phyloP scores from a whole-genome alignment of 1,284 basidiomycete species.

The Moniliophthora roreri region DNA sequence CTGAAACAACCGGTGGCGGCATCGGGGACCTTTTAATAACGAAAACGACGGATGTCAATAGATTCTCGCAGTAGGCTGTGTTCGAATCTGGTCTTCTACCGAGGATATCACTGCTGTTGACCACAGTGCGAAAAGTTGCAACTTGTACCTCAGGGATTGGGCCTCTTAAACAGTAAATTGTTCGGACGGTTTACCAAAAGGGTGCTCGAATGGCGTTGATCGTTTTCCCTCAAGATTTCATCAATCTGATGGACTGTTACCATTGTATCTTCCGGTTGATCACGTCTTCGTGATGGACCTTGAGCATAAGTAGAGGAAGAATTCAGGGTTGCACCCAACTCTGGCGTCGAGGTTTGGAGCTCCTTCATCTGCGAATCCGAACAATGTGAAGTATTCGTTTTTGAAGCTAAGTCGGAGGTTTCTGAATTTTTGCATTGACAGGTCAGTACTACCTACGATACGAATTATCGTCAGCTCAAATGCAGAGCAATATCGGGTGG shows the following conservation, averaged over 20 bases:
- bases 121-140: background rate
- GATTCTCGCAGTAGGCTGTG: too few species aligned
- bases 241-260: slow-evolving; percentile 5
- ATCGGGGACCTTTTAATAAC: too few species aligned
- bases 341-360: background rate
- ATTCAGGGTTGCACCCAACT: background rate
- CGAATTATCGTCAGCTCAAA: slow-evolving; percentile 45
- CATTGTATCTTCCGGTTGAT: background rate
- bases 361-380: background rate
- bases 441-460: slow-evolving; percentile 12
- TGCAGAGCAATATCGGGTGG: slow-evolving; percentile 44
- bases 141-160: background rate
- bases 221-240: background rate
- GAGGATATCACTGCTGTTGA: slow-evolving; percentile 3
- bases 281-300: slow-evolving; percentile 1
- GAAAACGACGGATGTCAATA: too few species aligned
- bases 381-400: background rate
- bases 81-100: slow-evolving; percentile 1
- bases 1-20: too few species aligned
- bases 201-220: slow-evolving; percentile 1
- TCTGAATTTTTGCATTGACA: background rate
- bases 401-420: background rate
- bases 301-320: slow-evolving; percentile 4
- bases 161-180: background rate
- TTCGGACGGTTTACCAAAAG: slow-evolving; percentile 1